Base-by-base conservation (phyloP, 257 asterid genomes). In the Striga asiatica region DNA sequence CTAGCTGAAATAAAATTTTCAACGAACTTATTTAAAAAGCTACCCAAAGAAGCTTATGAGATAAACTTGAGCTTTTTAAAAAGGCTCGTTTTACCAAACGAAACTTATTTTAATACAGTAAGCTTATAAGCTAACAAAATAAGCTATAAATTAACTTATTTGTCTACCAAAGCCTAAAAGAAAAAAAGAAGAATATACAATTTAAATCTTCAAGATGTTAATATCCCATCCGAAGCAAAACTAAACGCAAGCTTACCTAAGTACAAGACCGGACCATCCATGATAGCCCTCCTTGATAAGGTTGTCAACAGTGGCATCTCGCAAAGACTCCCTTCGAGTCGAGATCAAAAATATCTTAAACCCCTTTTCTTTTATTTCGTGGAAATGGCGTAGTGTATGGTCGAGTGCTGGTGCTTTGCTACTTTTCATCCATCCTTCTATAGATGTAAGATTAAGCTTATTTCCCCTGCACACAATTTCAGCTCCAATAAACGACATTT, bases 251-350 rank as follows among this genome's bases (percentile, higher is more conserved):
- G 16, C 18, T 53, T 57, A 74, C 84, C 81, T 78, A 45, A 74
- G n/a, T 31, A 64, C 61, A 16, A 74, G 77, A 54, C 56, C 47
- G 7, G 71, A 68, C 83, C 83, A 76, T 25, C 83, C 75, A 53
- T 76, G 76, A 31, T 73, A 79, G 1, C 87, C 79, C 50, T 51
- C 77, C 56, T 68, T 64, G 66, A 76, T 53, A 3, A 79, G 71
- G 64, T 73, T 76, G 47, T 70, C 73, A 10, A 76, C 85, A 5
- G 82, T 76, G 45, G 74, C 78, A 39, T 73, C 79, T 62, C 87
- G 76, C 11, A 76, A 8, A 9, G 66, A 35, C 61, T 74, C 87
- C 58, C 87, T 64, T 66, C 76, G 54, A 34, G 71, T 52, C 0
- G 81, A 76, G 38, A 76, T 76, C 60, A 80, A 49, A 50, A 68